These are phyloP conservation scores for Aureobasidium vineae DNA, from an alignment of 2,329 filamentous ascomycete species.

Conservation along the genomic window DNA sequence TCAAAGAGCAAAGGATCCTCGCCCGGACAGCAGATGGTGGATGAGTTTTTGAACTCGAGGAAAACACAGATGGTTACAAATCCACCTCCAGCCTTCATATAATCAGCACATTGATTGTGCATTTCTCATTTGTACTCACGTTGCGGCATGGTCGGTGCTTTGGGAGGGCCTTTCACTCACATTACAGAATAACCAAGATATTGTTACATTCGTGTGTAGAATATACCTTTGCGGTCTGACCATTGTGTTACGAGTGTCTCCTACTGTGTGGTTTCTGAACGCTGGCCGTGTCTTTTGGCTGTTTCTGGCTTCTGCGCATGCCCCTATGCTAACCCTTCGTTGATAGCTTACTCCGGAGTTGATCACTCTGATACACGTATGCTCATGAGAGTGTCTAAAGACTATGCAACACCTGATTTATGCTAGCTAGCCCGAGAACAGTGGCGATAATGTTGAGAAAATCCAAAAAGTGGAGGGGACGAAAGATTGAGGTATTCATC, in stretches of 20 bases:
- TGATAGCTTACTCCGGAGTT: not conserved
- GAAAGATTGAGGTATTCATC: no score
- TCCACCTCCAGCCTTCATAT: conserved; percentile 22
- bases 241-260: not conserved
- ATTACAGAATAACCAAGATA: conserved; percentile 5
- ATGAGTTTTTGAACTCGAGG: conserved; percentile 27
- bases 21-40: conserved; percentile 29
- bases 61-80: not conserved
- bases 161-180: not conserved
- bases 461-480: no score
- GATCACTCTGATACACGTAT: no score
- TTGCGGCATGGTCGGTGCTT: not conserved
- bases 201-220: not conserved
- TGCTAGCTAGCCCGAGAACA: no score
- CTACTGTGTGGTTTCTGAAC: not conserved
- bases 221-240: not conserved
- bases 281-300: not conserved
- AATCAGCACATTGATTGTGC: conserved; percentile 23
- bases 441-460: no score
- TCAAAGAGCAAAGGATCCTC: conserved; percentile 25
- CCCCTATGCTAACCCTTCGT: not conserved
- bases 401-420: no score
- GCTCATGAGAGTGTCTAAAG: no score
- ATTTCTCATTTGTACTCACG: not conserved
- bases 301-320: not conserved